Base-by-base conservation (phyloP, 1,139 yeast genomes). In the Taiozyma onychis region DNA sequence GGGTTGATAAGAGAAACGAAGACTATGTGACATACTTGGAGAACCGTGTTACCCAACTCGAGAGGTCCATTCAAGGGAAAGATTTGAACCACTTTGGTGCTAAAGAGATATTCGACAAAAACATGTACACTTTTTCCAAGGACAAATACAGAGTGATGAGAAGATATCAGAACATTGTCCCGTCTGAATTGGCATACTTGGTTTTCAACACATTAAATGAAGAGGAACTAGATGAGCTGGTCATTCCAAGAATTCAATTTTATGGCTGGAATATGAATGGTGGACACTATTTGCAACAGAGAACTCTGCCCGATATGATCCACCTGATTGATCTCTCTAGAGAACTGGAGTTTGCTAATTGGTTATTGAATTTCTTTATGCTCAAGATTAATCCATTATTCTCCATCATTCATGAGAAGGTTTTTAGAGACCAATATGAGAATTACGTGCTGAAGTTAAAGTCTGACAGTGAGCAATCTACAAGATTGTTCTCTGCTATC, bases 211-310 rank as follows among this genome's bases (percentile, higher is more conserved):
- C 69, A 35, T 64, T 82, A 35, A 64, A 75, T 9, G 71, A 69
- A 6, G 73, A 73, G 6, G 52, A 52, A 56, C 67, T 69, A 48
- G 59, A 65, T 39, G 63, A 69, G 41, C 74, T 81, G 6, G 62
- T 68, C 5, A 58, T 78, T 13, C 88, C 88, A 4, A 65, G 88
- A 51, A 67, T 73, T 21, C 88, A 83, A 60, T 77, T 73, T 54
- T 83, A 80, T 59, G 87, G 85, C 16, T 83, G 87, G 87, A 83
- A 83, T 61, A 70, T 81, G 78, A 72, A 79, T 39, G 87, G 88
- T 1, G 74, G 74, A 22, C 76, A 76, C 55, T 83, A 78, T 59
- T 58, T 80, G 21, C 64, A 65, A 27, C 67, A 73, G 7, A 75
- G 75, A 41, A 64, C 63, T 4, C 39, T 53, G 28, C 53, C 56